These are phyloP conservation scores for Magnolia changhungtana DNA, from an alignment of 164 flowering plant genomes.

Conservation along the genomic window DNA sequence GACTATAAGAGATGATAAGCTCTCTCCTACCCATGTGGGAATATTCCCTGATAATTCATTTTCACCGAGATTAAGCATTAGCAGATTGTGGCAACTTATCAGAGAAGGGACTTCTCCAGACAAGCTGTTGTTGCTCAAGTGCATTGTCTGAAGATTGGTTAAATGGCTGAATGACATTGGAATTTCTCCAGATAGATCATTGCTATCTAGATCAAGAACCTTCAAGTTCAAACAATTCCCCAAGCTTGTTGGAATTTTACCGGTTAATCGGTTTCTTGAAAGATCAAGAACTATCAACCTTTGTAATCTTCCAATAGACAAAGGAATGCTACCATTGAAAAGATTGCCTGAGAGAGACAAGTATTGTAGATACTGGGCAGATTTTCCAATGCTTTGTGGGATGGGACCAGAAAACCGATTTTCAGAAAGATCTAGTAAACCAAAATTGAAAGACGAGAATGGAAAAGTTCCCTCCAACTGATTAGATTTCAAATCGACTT, in stretches of 20 bases:
- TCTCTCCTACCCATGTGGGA: slow-evolving; percentile 4
- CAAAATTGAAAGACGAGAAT: slow-evolving; percentile 27
- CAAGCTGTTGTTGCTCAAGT: slow-evolving; percentile 29
- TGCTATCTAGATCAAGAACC: slow-evolving; percentile 35
- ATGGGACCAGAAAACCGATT: slow-evolving; percentile 40
- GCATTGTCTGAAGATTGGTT: slow-evolving; percentile 31
- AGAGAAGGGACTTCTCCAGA: slow-evolving; percentile 1
- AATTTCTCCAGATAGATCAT: slow-evolving; percentile 36
- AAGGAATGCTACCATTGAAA: slow-evolving; percentile 40
- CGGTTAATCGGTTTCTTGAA: slow-evolving; percentile 34
- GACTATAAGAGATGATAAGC: slow-evolving; percentile 4
- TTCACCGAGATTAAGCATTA: neutral
- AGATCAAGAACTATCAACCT: slow-evolving; percentile 37
- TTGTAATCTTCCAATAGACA: slow-evolving; percentile 28
- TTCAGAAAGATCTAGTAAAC: slow-evolving; percentile 34
- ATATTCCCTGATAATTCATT: neutral
- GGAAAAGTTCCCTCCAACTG: neutral
- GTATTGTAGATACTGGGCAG: slow-evolving; percentile 29
- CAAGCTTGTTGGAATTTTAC: slow-evolving; percentile 39
- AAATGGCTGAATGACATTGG: slow-evolving; percentile 34
- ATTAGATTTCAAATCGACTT: neutral
- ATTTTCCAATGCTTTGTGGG: slow-evolving; percentile 18
- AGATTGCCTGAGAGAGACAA: slow-evolving; percentile 38
- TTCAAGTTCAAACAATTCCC: slow-evolving; percentile 24
- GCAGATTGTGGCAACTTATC: neutral